Conservation (phyloP, 169 alveolate genomes). For the Plasmodium malariae region DNA sequence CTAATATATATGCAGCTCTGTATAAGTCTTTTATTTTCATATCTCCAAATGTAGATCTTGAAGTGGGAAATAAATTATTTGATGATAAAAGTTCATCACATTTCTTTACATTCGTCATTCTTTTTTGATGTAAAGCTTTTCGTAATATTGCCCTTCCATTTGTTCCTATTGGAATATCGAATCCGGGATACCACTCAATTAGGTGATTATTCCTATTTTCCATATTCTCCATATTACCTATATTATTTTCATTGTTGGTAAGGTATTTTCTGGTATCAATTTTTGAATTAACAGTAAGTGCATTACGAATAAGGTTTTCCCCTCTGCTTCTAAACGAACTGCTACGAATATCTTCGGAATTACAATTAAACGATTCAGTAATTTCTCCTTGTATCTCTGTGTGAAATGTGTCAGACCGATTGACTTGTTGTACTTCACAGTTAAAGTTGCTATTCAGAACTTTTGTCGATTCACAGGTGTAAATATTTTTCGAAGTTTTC, state of each 20-base stretch:
- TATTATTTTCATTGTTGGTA: no score
- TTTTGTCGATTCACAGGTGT: not conserved
- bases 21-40: constrained; percentile 85
- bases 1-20: constrained; percentile 84
- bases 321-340: no score
- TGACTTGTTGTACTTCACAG: no score
- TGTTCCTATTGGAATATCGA: constrained; percentile 86
- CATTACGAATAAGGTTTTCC: no score
- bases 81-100: constrained; percentile 85
- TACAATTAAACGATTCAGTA: no score
- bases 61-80: constrained; percentile 81
- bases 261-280: no score
- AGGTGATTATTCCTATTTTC: constrained; percentile 30
- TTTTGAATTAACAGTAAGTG: no score
- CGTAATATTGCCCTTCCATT: constrained; percentile 83
- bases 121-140: constrained; percentile 84
- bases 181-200: constrained; percentile 86
- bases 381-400: no score
- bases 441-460: not conserved
- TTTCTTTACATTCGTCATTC: constrained; percentile 80
- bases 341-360: no score
- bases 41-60: constrained; percentile 84
- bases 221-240: not conserved
- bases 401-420: no score
- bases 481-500: not conserved